Base-by-base conservation (phyloP, 345 rosid species). In the Populus pruinosa region DNA sequence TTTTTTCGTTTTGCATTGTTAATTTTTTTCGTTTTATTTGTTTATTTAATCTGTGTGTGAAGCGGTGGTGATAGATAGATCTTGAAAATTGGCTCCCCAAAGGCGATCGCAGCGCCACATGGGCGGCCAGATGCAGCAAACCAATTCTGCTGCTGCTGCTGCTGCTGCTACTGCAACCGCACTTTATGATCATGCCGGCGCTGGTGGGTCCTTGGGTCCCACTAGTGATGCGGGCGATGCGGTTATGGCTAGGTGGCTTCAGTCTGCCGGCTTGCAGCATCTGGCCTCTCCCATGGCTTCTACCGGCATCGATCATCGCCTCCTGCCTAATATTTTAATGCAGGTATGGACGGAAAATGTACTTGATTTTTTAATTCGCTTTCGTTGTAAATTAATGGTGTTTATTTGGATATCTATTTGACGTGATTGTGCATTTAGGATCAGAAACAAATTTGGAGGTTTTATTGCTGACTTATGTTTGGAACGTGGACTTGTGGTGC, bases 101-200 rank as follows among this genome's bases (percentile, higher is more conserved):
- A 96, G 91, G 88, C 94, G 99, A 83, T 94, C 97, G 73, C 99
- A 96, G 94, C 99, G 99, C 97, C 99, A 81, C 98, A 85, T 86
- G 89, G 97, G 97, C 76, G 98, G 99, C 94, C 98, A 93, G 89
- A 87, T 94, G 99, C 98, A 91, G 97, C 99, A 94, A 88, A 87
- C 73, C 84, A 91, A 88, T 85, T 92, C 92, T 82, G 97, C 97
- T 73, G 94, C 98, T 21, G 93, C 98, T 20, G 83, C 44, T 85
- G 93, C 92, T 82, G 97, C 97, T 73, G 94, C 98, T n/a, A 91
- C 98, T 20, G 84, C 93, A 70, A 87, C 97, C 67, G 87, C 98
- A 81, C 83, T 96, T 18, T 94, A 88, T 75, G 99, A 96, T 83
- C 85, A 84, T 71, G 76, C 79, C 23, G 78, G 76, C 36, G 79